Evolutionary conservation across 2,329 filamentous ascomycete genomes (phyloP).

Genomic region (Beauveria caledonica): DNA sequence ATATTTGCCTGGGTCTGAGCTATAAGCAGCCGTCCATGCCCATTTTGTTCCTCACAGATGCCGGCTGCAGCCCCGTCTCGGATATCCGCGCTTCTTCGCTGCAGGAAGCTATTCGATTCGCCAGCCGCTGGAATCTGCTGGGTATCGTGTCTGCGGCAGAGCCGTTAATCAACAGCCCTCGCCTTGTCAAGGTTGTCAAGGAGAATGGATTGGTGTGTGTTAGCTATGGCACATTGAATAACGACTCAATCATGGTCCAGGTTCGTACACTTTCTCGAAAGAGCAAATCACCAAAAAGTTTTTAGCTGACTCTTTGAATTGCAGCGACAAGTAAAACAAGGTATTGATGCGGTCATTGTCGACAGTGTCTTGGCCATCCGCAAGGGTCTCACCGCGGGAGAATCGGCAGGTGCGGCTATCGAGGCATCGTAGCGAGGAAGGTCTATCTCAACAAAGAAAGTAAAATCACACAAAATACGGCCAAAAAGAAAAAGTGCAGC

Average conservation of each 20-base stretch:
- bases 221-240: conserved; percentile 87
- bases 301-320: conserved; percentile 3
- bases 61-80: conserved; percentile 70
- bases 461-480: background rate
- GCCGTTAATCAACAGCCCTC: conserved; percentile 79
- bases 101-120: conserved; percentile 93
- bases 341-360: conserved; percentile 96
- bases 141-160: conserved; percentile 86
- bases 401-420: background rate
- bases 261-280: conserved; percentile 35
- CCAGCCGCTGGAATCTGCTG: conserved; percentile 86
- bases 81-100: conserved; percentile 86
- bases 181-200: conserved; percentile 87
- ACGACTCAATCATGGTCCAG: conserved; percentile 77
- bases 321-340: conserved; percentile 82
- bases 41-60: conserved; percentile 88
- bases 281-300: background rate
- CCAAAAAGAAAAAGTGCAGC: background rate
- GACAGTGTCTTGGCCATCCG: conserved; percentile 90
- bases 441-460: background rate
- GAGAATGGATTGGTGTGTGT: conserved; percentile 91
- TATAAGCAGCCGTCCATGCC: conserved; percentile 98
- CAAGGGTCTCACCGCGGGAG: conserved; percentile 62
- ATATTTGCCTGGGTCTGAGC: conserved; percentile 85
- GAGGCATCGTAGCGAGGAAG: background rate